Evolutionary conservation across 768 basidiomycete genomes (phyloP).

Genomic region (Hericium rajendrae): DNA sequence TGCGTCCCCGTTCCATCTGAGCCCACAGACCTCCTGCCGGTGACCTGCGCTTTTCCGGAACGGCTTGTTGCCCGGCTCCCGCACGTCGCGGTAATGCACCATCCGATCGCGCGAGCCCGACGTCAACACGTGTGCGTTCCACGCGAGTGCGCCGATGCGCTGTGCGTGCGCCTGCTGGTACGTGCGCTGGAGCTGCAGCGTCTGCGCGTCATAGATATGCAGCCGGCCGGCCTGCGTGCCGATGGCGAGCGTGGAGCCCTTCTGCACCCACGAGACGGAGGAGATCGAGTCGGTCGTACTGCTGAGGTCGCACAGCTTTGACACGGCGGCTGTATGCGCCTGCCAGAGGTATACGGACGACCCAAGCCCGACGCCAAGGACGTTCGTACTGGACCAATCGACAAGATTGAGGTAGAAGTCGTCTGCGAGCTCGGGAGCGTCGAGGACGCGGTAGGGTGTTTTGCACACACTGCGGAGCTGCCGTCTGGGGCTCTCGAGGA

Average conservation of each 20-base stretch:
- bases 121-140: slow-evolving; percentile 82
- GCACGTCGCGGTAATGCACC: slow-evolving; percentile 89
- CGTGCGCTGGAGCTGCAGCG: slow-evolving; percentile 64
- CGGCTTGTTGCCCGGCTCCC: slow-evolving; percentile 54
- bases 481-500: slow-evolving; percentile 79
- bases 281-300: slow-evolving; percentile 65
- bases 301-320: slow-evolving; percentile 78
- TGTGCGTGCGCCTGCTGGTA: slow-evolving; percentile 80
- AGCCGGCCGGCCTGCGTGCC: slow-evolving; percentile 85
- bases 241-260: slow-evolving; percentile 84
- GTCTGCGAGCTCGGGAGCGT: slow-evolving; percentile 94
- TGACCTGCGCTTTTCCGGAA: slow-evolving; percentile 68
- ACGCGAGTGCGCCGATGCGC: slow-evolving; percentile 89
- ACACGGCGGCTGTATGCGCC: slow-evolving; percentile 86
- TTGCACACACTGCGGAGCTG: slow-evolving; percentile 79
- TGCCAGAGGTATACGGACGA: slow-evolving; percentile 96
- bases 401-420: slow-evolving; percentile 98
- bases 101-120: slow-evolving; percentile 88
- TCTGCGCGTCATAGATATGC: slow-evolving; percentile 88
- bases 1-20: slow-evolving; percentile 75
- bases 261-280: slow-evolving; percentile 90
- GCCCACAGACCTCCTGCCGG: slow-evolving; percentile 90
- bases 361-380: slow-evolving; percentile 88
- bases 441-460: slow-evolving; percentile 93
- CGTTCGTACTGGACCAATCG: slow-evolving; percentile 94